These are phyloP conservation scores for Prillingera fragicola DNA, from an alignment of 1,284 basidiomycete genomes.

Conservation along the genomic window DNA sequence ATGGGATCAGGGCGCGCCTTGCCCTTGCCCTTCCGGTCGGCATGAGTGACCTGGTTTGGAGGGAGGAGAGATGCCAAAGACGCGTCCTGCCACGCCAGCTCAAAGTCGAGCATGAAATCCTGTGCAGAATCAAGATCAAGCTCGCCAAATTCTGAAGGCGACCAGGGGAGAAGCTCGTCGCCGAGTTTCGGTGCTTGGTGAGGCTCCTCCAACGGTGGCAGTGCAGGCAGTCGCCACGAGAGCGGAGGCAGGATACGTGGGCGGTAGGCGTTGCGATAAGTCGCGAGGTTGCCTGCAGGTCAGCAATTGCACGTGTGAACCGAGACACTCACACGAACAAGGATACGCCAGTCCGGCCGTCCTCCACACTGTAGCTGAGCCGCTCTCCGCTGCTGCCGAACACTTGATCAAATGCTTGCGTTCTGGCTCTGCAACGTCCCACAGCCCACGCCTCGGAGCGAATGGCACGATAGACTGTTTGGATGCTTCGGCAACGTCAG, in stretches of 20 bases:
- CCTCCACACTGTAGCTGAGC: slow-evolving; percentile 20
- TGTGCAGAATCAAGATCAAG: neutral
- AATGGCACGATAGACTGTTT: neutral
- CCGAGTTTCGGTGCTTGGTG: neutral
- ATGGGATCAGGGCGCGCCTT: neutral
- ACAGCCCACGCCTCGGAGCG: neutral
- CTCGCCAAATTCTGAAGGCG: neutral
- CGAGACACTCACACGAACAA: slow-evolving; percentile 24
- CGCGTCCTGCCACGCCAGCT: neutral
- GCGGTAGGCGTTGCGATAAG: neutral
- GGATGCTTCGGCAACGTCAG: slow-evolving; percentile 16
- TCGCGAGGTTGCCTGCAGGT: slow-evolving; percentile 7
- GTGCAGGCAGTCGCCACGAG: neutral
- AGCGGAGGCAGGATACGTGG: neutral
- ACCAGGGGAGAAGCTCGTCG: slow-evolving; percentile 3
- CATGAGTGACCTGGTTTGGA: too few species aligned
- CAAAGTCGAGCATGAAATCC: neutral
- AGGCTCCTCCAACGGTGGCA: neutral
- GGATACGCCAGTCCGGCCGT: slow-evolving; percentile 25
- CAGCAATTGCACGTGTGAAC: neutral
- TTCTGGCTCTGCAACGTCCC: slow-evolving; percentile 7
- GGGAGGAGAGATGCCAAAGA: neutral
- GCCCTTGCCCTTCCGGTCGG: slow-evolving; percentile 4
- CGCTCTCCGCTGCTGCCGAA: neutral
- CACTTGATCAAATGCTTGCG: neutral